phyloP scores from a whole-genome alignment of 768 basidiomycete genomes.

The Tylopilus cervinicoccineus region DNA sequence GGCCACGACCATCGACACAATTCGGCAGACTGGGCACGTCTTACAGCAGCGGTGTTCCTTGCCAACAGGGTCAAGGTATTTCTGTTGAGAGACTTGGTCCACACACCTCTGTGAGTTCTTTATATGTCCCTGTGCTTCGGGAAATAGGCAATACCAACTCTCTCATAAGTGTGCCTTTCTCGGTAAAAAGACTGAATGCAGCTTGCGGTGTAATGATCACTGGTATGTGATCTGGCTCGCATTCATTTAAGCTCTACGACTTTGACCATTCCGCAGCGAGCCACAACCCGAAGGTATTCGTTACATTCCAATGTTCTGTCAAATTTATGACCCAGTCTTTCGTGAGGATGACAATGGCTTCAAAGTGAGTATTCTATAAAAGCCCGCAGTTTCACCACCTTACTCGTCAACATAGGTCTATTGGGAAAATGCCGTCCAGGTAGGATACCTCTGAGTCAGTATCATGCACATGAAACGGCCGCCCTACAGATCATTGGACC shows the following conservation, averaged over 20 bases:
- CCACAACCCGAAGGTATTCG: conserved; percentile 81
- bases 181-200: conserved; percentile 59
- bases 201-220: conserved; percentile 91
- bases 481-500: conserved; percentile 70
- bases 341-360: conserved; percentile 81
- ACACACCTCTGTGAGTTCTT: conserved; percentile 67
- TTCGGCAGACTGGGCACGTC: conserved; percentile 69
- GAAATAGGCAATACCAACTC: not conserved
- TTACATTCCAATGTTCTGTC: not conserved
- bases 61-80: conserved; percentile 63
- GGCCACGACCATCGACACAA: conserved; percentile 86
- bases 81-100: conserved; percentile 64
- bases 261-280: conserved; percentile 46
- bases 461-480: not conserved
- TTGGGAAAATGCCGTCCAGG: conserved; percentile 88
- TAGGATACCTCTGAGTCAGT: conserved; percentile 25
- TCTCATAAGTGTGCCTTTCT: conserved; percentile 71
- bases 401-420: conserved; percentile 54
- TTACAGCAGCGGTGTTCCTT: conserved; percentile 72
- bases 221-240: conserved; percentile 39
- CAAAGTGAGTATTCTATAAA: conserved; percentile 46
- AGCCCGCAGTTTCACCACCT: not conserved
- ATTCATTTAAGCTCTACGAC: not conserved
- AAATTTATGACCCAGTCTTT: conserved; percentile 1
- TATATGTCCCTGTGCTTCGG: not conserved